Evolutionary conservation across 2,329 filamentous ascomycete genomes (phyloP), one percentile per base, ranked within the genome.

Genomic region (Lasiodiplodia gonubiensis): DNA sequence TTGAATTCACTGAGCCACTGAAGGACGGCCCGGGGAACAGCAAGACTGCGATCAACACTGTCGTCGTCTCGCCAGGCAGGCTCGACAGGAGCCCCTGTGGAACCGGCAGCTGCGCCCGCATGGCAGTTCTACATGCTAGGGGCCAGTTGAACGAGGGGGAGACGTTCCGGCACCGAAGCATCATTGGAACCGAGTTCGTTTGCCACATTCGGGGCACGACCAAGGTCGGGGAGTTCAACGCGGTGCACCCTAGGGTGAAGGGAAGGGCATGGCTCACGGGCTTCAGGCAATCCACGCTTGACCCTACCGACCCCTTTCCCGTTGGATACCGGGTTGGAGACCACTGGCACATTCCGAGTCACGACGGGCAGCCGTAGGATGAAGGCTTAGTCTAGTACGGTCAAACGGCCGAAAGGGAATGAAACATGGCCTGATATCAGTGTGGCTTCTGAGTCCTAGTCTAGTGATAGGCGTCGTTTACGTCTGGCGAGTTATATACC

Each of bases 71-170:
- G 0, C 82, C 82, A 0, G 81, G 82, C 0, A 71, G 82, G n/a
- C 77, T 83, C 33, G 82, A 84, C 69, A 71, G 81, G 21, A 82
- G 81, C 67, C 82, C 81, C 1, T 83, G 81, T 60, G 82, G 82
- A 8, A 83, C 80, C 0, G 82, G 82, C 1, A 83, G 79, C 0
- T 80, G 75, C 68, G 80, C 82, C 2, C 74, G 82, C 14, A 73
- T 84, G 69, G 82, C 82, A 0, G 75, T 83, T 1, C 66, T 84
- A 25, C 79, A 84, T 71, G 80, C 79, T 1, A 74, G 78, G 21
- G 80, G 80, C 1, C 69, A 78, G 52, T 69, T 84, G 3, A 67
- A 74, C 1, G 76, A 77, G 1, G 78, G 74, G 0, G 77, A 84
- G 60, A 71, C 64, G 0, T 80, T 83, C 65, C 72, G 70, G 3